A percentile compares a stretch with the other conserved stretches of the same genome.
Evolutionary conservation across 208 protist genomes (phyloP).

Genomic region (Leptomonas seymouri): DNA sequence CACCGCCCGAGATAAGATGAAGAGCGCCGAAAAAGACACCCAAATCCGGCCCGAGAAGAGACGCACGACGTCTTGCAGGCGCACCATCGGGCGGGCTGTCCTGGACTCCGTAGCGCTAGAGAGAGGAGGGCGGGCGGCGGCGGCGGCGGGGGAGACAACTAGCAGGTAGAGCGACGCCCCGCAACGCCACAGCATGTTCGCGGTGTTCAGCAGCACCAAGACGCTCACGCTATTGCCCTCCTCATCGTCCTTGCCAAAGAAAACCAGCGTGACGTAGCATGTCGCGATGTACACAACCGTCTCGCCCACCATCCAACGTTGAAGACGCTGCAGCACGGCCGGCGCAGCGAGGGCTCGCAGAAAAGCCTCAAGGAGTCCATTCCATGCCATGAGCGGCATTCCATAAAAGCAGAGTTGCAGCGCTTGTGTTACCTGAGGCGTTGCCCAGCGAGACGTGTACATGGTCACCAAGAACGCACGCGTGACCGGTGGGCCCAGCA

Average conservation of each 20-base stretch:
- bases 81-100: not conserved
- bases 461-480: slow-evolving; percentile 58
- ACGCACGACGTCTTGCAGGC: slow-evolving; percentile 6
- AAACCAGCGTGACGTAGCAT: slow-evolving; percentile 52
- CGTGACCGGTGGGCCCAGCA: slow-evolving; percentile 77
- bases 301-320: slow-evolving; percentile 54
- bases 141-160: slow-evolving; percentile 15
- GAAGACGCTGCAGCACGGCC: slow-evolving; percentile 40
- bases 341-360: slow-evolving; percentile 62
- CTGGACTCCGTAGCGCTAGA: not conserved
- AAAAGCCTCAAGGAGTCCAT: slow-evolving; percentile 90
- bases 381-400: slow-evolving; percentile 74
- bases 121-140: not conserved
- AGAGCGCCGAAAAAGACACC: slow-evolving; percentile 16
- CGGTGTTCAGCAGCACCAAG: slow-evolving; percentile 56
- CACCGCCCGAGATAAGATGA: slow-evolving; percentile 27
- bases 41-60: slow-evolving; percentile 16
- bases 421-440: slow-evolving; percentile 55
- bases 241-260: slow-evolving; percentile 7
- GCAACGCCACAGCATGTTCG: slow-evolving; percentile 52
- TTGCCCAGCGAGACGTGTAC: slow-evolving; percentile 80
- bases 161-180: slow-evolving; percentile 40
- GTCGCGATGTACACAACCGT: slow-evolving; percentile 52
- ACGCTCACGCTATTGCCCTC: slow-evolving; percentile 27
- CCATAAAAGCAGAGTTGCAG: slow-evolving; percentile 85